These are phyloP conservation scores for Berkeleyomyces rouxiae DNA, from an alignment of 2,329 filamentous ascomycete genomes.

Conservation along the genomic window DNA sequence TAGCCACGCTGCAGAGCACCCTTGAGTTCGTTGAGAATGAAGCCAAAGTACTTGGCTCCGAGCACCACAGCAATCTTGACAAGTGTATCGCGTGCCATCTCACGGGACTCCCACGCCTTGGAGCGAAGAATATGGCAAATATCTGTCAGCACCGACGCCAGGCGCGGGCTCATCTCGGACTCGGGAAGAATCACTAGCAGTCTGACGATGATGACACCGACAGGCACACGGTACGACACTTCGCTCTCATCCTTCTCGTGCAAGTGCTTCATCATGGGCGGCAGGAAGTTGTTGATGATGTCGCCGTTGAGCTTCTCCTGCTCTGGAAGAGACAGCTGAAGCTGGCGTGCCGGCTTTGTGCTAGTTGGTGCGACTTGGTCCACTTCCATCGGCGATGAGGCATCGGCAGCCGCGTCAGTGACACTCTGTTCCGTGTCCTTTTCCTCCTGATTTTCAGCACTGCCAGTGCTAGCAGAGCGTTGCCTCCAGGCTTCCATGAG, in stretches of 20 bases:
- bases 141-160: conserved; percentile 76
- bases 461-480: conserved; percentile 8
- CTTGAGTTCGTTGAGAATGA: conserved; percentile 81
- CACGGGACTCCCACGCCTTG: conserved; percentile 71
- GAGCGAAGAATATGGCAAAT: conserved; percentile 86
- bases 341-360: conserved; percentile 18
- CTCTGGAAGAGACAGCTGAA: conserved; percentile 51
- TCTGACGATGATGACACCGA: conserved; percentile 78
- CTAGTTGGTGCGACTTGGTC: conserved; percentile 20
- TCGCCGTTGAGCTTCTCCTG: conserved; percentile 53
- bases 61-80: conserved; percentile 67
- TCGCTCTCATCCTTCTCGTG: conserved; percentile 91
- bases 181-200: conserved; percentile 65
- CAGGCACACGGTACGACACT: conserved; percentile 80
- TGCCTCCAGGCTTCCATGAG: conserved; percentile 28
- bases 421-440: conserved; percentile 23
- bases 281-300: conserved; percentile 57
- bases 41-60: conserved; percentile 70
- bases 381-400: conserved; percentile 16
- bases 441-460: conserved; percentile 25
- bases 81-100: conserved; percentile 78
- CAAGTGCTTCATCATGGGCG: conserved; percentile 65
- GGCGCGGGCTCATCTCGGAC: conserved; percentile 51
- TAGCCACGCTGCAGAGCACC: conserved; percentile 72
- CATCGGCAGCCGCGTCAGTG: background rate